These are phyloP conservation scores for Teratosphaeriaceae sp. DNA, from an alignment of 2,329 filamentous ascomycete species.

Conservation along the genomic window DNA sequence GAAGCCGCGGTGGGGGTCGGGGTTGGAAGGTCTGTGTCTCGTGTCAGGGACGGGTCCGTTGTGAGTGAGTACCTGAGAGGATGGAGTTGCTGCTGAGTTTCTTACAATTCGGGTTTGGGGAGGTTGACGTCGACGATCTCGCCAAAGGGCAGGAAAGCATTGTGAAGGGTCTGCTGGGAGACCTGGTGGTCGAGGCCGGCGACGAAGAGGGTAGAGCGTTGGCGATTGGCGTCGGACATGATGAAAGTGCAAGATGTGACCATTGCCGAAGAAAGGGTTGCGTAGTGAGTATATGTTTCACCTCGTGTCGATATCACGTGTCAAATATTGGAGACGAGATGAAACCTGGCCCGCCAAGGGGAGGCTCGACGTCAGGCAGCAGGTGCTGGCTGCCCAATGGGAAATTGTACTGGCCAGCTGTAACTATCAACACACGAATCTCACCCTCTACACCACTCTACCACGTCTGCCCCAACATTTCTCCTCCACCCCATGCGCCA, in stretches of 20 bases:
- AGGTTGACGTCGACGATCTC: constrained; percentile 88
- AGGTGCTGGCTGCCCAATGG: background rate
- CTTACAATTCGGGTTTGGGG: constrained; percentile 71
- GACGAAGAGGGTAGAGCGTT: constrained; percentile 84
- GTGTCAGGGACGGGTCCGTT: constrained; percentile 8
- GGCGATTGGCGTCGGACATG: constrained; percentile 77
- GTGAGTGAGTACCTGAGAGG: background rate
- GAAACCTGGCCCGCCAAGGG: background rate
- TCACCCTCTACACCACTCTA: constrained; percentile 5
- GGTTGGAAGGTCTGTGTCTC: constrained; percentile 51
- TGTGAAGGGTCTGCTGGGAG: constrained; percentile 67
- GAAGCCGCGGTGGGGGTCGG: constrained; percentile 80
- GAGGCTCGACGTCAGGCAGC: background rate
- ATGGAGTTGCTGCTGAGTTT: background rate
- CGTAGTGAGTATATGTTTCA: background rate
- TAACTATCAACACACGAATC: background rate
- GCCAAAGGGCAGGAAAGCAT: constrained; percentile 94
- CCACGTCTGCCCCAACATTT: constrained; percentile 6
- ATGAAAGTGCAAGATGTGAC: too few relatives aligned
- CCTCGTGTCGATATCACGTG: background rate
- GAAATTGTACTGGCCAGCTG: constrained; percentile 2
- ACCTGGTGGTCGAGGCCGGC: constrained; percentile 79
- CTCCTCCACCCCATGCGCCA: constrained; percentile 6
- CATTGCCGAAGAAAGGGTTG: too few relatives aligned
- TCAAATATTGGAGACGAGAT: background rate